phyloP scores from a whole-genome alignment of 768 basidiomycete species.

The Artomyces pyxidatus region DNA sequence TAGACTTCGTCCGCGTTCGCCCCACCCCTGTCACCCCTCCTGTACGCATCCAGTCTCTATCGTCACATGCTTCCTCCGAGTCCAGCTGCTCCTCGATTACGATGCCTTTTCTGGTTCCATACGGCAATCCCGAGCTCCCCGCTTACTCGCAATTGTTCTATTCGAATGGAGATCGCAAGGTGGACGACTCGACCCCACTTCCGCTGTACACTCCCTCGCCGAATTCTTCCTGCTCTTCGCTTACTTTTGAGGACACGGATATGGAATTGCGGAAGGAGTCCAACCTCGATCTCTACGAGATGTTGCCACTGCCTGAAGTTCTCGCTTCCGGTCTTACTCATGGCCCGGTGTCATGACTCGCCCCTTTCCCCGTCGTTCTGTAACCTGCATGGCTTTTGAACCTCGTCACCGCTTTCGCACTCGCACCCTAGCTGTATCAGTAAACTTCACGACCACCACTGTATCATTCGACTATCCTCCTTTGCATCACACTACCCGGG shows the following conservation, averaged over 20 bases:
- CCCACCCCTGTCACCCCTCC: constrained; percentile 20
- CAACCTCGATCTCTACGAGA: neutral
- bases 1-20: constrained; percentile 40
- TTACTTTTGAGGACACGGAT: neutral
- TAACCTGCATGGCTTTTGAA: no score
- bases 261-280: neutral
- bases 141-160: constrained; percentile 76
- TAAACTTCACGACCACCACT: no score
- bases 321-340: no score
- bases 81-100: constrained; percentile 1
- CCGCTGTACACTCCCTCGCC: constrained; percentile 49
- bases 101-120: constrained; percentile 9
- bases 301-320: no score
- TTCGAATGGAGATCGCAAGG: constrained; percentile 61
- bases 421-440: no score
- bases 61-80: constrained; percentile 8
- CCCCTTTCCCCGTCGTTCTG: no score
- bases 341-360: no score
- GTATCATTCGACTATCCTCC: no score
- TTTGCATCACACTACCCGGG: no score
- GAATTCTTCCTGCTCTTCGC: neutral
- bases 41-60: constrained; percentile 14
- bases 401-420: no score
- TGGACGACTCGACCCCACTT: constrained; percentile 55
- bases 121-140: constrained; percentile 38